Base-by-base conservation (phyloP, 169 alveolate species). In the Cystoisospora suis region DNA sequence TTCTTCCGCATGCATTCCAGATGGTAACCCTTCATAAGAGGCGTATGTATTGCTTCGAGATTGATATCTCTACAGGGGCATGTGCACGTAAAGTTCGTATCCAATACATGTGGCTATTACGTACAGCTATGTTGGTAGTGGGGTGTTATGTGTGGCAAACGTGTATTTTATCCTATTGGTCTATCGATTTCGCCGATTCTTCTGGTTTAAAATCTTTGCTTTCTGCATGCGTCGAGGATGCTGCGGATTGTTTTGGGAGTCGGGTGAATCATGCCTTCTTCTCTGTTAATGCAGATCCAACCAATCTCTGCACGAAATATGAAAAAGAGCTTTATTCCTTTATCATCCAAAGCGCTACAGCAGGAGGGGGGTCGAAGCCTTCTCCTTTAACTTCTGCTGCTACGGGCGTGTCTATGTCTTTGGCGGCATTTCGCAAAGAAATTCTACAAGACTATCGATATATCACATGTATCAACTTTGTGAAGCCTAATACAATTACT, bases 31-130 rank as follows among this genome's bases (percentile, higher is more conserved):
- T 89, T 46, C 89, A 80, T 47, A 59, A 47, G 79, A 72, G 93
- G 23, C 70, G 93, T 49, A 79, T 89, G 90, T 87, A 65, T 86
- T 89, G 93, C 69, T 89, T 89, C 77, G 93, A 89, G 29, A 89
- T 89, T 9, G 93, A 89, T 86, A 89, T 89, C 77, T 49, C 89
- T 7, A 49, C 90, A 42, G 90, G 93, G 27, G 44, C 88, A 27
- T 79, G 47, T 34, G 90, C 93, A 32, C 93, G 81, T 46, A 79
- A 89, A 86, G 90, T 80, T 45, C 93, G 93, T 56, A 89, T 89
- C 90, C 90, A 79, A n/a, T 89, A 80, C 83, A 65, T 49, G 45
- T 80, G 89, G 93, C 69, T 89, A 89, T 29, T 89, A 80, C 80
- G 93, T 77, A 87, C 90, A 23, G 46, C 93, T 15, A 38, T 89